Evolutionary conservation across 2,329 filamentous ascomycete species (phyloP), one percentile per base, ranked within the genome.

Genomic region (Arthrobotrys musiformis): DNA sequence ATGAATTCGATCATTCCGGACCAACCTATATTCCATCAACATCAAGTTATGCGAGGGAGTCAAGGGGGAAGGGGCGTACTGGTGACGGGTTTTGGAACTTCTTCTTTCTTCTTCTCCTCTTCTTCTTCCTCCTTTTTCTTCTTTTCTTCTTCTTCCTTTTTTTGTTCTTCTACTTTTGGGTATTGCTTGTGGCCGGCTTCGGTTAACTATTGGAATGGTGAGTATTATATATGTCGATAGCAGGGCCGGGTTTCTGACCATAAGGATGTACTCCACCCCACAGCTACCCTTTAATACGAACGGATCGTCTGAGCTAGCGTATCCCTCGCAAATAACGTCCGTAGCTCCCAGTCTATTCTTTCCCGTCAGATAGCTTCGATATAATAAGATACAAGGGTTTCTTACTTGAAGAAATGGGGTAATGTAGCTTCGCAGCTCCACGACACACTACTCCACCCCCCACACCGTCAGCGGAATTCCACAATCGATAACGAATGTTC

Each of bases 321-420:
- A 98, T 5, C 94, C 94, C 82, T 98, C 94, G 84, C 94, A 98
- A 9, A 93, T 86, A 70, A 98, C 94, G 79, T 98, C 93, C 13
- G 94, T 97, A 78, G 88, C 87, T 73, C 93, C 93, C 33, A 98
- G 89, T 84, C 90, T 91, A 17, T 35, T 33, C 13, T 8, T 15
- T 35, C n/a, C n/a, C n/a, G 17, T 30, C 5, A 44, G 64, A 33
- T 9, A 17, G 0, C 19, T n/a, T 50, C 9, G 11, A 28, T 52
- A 35, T 19, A 33, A 48, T 2, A 22, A 24, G 22, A 26, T 17
- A 8, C 4, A 28, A 5, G 24, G 13, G 9, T 13, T n/a, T n/a
- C 73, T 72, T 72, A 78, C 74, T 88, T 88, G 79, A 91, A 86
- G 81, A 90, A 88, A 33, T 86, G 84, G 0, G 89, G 89, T 24